phyloP scores from a whole-genome alignment of 2,329 filamentous ascomycete species.

The Cordyceps javanica region DNA sequence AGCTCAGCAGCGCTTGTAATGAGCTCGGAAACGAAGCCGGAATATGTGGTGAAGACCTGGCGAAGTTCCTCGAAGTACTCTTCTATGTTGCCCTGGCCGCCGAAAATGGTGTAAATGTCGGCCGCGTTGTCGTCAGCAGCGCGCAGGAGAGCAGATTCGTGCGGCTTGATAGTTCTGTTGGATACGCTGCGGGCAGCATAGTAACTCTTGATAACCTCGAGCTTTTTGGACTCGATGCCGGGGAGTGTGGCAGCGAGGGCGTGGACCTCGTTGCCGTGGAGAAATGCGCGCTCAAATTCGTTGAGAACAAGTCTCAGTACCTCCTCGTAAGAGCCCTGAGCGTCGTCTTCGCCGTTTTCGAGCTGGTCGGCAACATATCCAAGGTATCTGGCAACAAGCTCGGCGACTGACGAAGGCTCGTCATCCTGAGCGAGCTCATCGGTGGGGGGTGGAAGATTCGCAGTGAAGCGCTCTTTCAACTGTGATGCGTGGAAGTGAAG shows the following conservation, averaged over 20 bases:
- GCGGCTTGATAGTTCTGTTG: conserved; percentile 80
- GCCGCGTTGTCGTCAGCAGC: conserved; percentile 80
- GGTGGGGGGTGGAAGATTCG: conserved; percentile 81
- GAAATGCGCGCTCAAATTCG: conserved; percentile 93
- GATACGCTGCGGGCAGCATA: conserved; percentile 80
- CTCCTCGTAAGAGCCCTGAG: conserved; percentile 82
- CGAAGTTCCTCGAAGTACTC: conserved; percentile 98
- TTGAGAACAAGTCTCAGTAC: conserved; percentile 88
- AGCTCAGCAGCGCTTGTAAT: conserved; percentile 76
- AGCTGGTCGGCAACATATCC: conserved; percentile 85
- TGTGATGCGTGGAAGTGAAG: conserved; percentile 95
- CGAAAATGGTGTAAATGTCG: conserved; percentile 88
- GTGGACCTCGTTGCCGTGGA: conserved; percentile 94
- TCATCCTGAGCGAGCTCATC: conserved; percentile 98
- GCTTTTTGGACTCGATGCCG: conserved; percentile 89
- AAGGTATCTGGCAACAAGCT: conserved; percentile 90
- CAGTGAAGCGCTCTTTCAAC: conserved; percentile 83
- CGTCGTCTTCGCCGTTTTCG: conserved; percentile 85
- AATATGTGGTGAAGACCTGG: conserved; percentile 85
- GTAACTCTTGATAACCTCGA: conserved; percentile 83
- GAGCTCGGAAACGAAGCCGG: conserved; percentile 82
- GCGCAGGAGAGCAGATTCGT: conserved; percentile 88
- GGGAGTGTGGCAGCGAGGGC: conserved; percentile 78
- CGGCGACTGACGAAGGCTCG: conserved; percentile 91
- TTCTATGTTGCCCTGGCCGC: conserved; percentile 97